Base-by-base conservation (phyloP, 2,329 filamentous ascomycete genomes). In the Diaporthe longicolla region DNA sequence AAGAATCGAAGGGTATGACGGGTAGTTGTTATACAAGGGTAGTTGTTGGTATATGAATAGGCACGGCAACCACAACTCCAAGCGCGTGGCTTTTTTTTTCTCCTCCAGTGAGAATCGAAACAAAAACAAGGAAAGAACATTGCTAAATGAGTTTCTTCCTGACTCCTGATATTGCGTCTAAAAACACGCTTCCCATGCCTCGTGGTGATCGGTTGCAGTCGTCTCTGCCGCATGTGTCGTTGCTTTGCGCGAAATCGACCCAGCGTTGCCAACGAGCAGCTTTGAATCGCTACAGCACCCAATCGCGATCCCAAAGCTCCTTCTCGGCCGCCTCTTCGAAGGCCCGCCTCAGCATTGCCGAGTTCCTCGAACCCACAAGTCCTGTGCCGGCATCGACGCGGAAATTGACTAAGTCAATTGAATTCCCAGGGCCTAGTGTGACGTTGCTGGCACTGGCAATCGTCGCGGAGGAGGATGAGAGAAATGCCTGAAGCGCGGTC, bases 401-500 rank as follows among this genome's bases (percentile, higher is more conserved):
- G 32, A 87, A 84, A 72, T 85, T 82, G 24, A 90, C 83, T 70
- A 91, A 79, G 77, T 91, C 85, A 72, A 90, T 83, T 45, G 84
- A 86, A 78, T 86, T 87, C 29, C 83, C 79, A 35, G 79, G 79
- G 29, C 79, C 79, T 7, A 83, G 76, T 9, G 82, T 82, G 55
- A 87, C 77, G 52, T 85, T 83, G 66, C 77, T 77, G 65, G 85
- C 85, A 68, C 81, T 77, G 1, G 81, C 78, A 15, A 79, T 72
- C 19, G 80, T 81, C 26, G 81, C 78, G 65, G 78, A 79, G 13
- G 83, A 83, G 21, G 79, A 78, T 11, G 82, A 85, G 76, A 93
- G 91, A 77, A 92, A 89, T 2, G 79, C 82, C 79, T 92, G 88
- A 17, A 93, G 82, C 4, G 81, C 79, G 10, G 81, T 82, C 79